These are phyloP conservation scores for Mycena sp. DNA, from an alignment of 1,284 basidiomycete species.

Conservation along the genomic window DNA sequence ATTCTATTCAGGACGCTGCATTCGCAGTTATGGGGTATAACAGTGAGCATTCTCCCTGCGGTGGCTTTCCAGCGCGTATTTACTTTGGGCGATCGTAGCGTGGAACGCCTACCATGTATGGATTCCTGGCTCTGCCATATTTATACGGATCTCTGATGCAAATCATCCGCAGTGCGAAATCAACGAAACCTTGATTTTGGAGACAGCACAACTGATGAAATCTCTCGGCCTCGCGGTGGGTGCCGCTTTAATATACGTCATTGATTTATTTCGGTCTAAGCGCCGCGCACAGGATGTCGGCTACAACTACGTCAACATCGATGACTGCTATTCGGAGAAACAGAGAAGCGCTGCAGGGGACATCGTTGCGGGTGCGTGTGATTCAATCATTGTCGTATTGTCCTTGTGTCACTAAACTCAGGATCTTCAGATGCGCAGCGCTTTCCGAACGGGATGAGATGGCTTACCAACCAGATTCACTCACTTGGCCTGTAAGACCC, in stretches of 20 bases:
- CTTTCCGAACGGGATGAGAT: slow-evolving; percentile 62
- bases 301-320: slow-evolving; percentile 63
- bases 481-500: slow-evolving; percentile 57
- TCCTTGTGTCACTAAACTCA: neutral
- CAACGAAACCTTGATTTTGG: slow-evolving; percentile 57
- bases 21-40: slow-evolving; percentile 59
- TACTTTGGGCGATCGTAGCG: slow-evolving; percentile 42
- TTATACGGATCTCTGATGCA: neutral
- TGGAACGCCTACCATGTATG: slow-evolving; percentile 69
- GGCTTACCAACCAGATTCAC: slow-evolving; percentile 60
- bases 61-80: slow-evolving; percentile 1
- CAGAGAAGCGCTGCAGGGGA: slow-evolving; percentile 54
- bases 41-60: slow-evolving; percentile 46
- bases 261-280: neutral
- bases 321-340: slow-evolving; percentile 68
- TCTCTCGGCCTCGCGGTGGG: slow-evolving; percentile 54
- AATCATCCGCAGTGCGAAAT: slow-evolving; percentile 57
- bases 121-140: slow-evolving; percentile 1
- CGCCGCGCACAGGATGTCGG: slow-evolving; percentile 56
- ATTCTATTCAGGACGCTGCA: slow-evolving; percentile 1
- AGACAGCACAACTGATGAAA: slow-evolving; percentile 58
- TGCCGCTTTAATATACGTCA: neutral
- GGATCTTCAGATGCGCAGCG: slow-evolving; percentile 47
- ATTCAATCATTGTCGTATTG: neutral
- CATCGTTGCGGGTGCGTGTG: slow-evolving; percentile 54